Base-by-base conservation (phyloP, 1,284 basidiomycete genomes). In the Polyporus tsugae region DNA sequence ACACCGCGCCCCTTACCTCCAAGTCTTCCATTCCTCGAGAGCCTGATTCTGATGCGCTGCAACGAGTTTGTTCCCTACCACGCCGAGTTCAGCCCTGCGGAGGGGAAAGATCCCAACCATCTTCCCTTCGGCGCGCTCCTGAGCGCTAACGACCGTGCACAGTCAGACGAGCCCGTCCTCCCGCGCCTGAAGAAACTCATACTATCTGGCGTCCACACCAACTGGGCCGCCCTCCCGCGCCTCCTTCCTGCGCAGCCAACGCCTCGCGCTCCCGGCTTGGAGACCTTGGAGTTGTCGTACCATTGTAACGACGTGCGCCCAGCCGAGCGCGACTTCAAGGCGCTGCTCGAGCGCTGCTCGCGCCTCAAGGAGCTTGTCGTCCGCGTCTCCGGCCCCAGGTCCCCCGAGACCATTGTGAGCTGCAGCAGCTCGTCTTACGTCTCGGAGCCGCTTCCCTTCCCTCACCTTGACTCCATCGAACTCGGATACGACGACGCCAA, bases 11-110 rank as follows among this genome's bases (percentile, higher is more conserved):
- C 65, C 0, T 38, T 70, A 9, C 65, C 69, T 29, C 39, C 60
- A 25, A 67, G 64, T 44, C 72, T 66, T 36, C 69, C 86, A 7
- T 70, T 76, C n/a, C 81, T 88, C 58, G 82, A 86, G 77, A 82
- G 80, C 17, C 76, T 89, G 49, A 82, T 82, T 33, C 78, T 89
- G 22, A 87, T 87, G 83, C 84, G 85, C 41, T 89, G 85, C 76
- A 88, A 88, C 72, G 84, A 86, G 65, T 87, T 83, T 72, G 80
- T 82, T 65, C 82, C 83, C 71, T 84, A 84, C 73, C 79, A 78
- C 15, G 78, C 78, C 29, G 74, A 77, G 49, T 88, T 88, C 75
- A 79, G 80, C 69, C 84, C 86, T 4, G 61, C 66, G n/a, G 71
- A 77, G 6, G 76, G 83, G 72, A 80, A 78, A 67, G 75, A 78